phyloP scores from a whole-genome alignment of 768 basidiomycete species.

The Auriscalpium orientale region DNA sequence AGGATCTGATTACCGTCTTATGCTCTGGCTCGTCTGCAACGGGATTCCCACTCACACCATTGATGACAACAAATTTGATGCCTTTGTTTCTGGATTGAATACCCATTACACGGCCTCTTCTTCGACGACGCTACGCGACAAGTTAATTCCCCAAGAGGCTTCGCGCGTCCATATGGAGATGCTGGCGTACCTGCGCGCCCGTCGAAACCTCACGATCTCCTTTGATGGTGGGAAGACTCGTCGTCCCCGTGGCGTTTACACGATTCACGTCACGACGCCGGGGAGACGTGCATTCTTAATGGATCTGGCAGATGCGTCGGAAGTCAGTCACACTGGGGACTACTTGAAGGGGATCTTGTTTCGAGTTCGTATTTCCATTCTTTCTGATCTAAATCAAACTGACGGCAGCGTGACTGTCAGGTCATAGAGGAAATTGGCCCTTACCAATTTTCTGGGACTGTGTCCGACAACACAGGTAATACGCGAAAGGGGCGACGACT shows the following conservation, averaged over 20 bases:
- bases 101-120: background rate
- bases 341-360: background rate
- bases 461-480: background rate
- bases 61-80: background rate
- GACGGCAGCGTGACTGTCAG: too few species aligned
- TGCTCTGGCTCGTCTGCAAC: background rate
- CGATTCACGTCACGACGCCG: conserved; percentile 25
- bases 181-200: conserved; percentile 1
- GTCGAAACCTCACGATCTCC: conserved; percentile 15
- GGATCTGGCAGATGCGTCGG: background rate
- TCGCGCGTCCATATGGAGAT: background rate
- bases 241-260: conserved; percentile 22
- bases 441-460: background rate
- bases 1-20: background rate
- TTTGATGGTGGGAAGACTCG: conserved; percentile 25
- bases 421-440: background rate
- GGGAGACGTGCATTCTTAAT: conserved; percentile 18
- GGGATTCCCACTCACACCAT: background rate
- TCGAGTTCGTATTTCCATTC: too few species aligned
- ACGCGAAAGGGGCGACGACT: background rate
- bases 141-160: background rate
- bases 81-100: background rate
- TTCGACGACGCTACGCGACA: background rate
- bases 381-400: too few species aligned
- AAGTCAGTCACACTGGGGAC: background rate